Evolutionary conservation across 208 protist species (phyloP), one percentile per base, ranked within the genome.

Genomic region (Porcisia hertigi): DNA sequence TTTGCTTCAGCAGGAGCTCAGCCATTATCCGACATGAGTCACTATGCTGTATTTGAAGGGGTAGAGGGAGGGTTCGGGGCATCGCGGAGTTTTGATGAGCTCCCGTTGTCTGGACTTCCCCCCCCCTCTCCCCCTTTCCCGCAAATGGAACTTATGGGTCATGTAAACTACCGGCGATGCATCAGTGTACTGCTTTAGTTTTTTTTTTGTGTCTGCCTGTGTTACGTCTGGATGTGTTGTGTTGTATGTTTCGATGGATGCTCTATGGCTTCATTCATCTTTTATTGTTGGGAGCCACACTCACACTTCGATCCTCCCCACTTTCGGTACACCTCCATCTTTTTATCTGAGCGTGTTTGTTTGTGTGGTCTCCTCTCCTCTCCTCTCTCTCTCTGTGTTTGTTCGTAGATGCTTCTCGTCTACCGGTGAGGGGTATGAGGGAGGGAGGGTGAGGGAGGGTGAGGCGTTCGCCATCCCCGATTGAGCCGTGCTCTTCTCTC

Each of bases 1-100:
- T 41, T 67, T 67, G 11, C 86, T 97, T 39, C 84, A 90, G 70
- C 88, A 88, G 39, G 75, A 84, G 45, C 75, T 97, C 11, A 90
- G 80, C n/a, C 85, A 91, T 63, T 93, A 91, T 66, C 89, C 89
- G 0, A 67, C 59, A 18, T 91, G 76, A 71, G 66, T 20, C n/a
- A 12, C 16, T 57, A 49, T 53, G 12, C 23, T 7, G 11, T 6
- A 7, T 3, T n/a, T 16, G 5, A 12, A 39, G 62, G 6, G 18
- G 12, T 3, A 6, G 43, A 30, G 20, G 25, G 14, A 36, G 45
- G 23, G 23, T 39, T 5, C 4, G 9, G 9, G 9, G 20, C 5
- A 53, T 39, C 4, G 7, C 0, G 16, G 57, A 36, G 57, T 60
- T 5, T 60, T 52, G 47, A 52, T 5, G 47, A 14, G 60, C 36